Base-by-base conservation (phyloP, 768 basidiomycete genomes). In the Podaxis sp. region DNA sequence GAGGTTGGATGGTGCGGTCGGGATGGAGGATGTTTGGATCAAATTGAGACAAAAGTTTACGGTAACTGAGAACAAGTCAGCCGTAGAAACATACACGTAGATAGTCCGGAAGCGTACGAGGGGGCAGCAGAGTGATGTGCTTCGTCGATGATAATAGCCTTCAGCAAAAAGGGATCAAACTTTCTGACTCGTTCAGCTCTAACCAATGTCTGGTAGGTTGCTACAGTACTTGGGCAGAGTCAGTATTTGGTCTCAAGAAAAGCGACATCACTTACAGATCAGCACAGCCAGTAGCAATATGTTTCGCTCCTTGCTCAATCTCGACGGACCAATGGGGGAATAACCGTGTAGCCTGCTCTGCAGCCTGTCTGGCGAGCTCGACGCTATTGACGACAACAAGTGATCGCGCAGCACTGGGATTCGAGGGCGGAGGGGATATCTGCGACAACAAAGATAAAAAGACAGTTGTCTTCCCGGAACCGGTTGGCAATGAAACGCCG, bases 121-220 rank as follows among this genome's bases (percentile, higher is more conserved):
- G 89, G 88, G 8, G 96, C 92, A 41, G 93, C 95, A 30, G 96
- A 91, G 74, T 99, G 96, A 72, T 98, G 96, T 0, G 96, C 96
- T 75, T 97, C 95, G 69, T 97, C 95, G 2, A 97, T 80, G 50
- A 96, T 87, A 63, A 97, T 79, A 15, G 89, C 90, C 68, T 90
- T 93, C 65, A 93, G 74, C 51, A 65, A 69, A 10, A 73, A 69
- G 2, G 90, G 88, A 69, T 88, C 79, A 71, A 96, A 96, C 71
- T 96, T 96, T 5, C 78, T 78, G 59, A 95, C 70, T 20, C 93
- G 82, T 8, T 82, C 75, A 4, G 80, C 73, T 60, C 83, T 87
- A 37, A 87, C 78, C 11, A 96, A 78, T 0, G 92, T 96, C 73
- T 97, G 94, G 69, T 92, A 94, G 3, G 94, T 96, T 3, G 93